Evolutionary conservation across 2,329 filamentous ascomycete genomes (phyloP).

Genomic region (Myrmaecium sp.): DNA sequence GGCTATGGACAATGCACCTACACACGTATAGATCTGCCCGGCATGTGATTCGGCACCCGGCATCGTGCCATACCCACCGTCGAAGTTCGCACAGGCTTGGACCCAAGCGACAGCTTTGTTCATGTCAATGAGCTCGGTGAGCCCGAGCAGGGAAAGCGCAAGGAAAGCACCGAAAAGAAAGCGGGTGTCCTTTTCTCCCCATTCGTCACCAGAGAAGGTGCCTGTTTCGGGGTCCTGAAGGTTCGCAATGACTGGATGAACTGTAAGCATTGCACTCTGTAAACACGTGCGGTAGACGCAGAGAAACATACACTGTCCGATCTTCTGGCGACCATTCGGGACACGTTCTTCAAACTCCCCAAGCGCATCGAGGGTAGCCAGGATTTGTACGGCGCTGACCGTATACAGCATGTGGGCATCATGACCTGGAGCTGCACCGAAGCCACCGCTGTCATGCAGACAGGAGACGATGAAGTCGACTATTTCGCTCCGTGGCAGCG

Average conservation of each 20-base stretch:
- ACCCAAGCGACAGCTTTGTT: conserved; percentile 66
- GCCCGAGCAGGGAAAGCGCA: conserved; percentile 65
- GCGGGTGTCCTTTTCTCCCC: conserved; percentile 89
- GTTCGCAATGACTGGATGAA: conserved; percentile 49
- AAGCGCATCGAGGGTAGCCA: conserved; percentile 72
- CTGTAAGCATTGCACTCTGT: conserved; percentile 10
- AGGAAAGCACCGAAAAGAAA: conserved; percentile 88
- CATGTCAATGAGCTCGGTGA: conserved; percentile 59
- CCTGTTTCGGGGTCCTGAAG: conserved; percentile 70
- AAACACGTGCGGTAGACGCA: conserved; percentile 3
- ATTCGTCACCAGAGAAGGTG: conserved; percentile 85
- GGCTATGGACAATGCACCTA: conserved; percentile 73
- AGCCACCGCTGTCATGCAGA: conserved; percentile 74
- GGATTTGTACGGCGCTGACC: conserved; percentile 83
- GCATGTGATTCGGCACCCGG: conserved; percentile 90
- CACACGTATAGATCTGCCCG: conserved; percentile 88
- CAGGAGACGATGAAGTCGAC: conserved; percentile 95
- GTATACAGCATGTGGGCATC: conserved; percentile 95
- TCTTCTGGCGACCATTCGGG: conserved; percentile 48
- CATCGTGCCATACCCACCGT: conserved; percentile 79
- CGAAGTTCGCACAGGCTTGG: conserved; percentile 73
- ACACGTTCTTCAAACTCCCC: conserved; percentile 61
- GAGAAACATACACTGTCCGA: conserved; percentile 57
- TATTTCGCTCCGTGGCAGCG: conserved; percentile 61
- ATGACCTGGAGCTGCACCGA: conserved; percentile 84